Conservation (phyloP, 2,329 filamentous ascomycete species). For the Sordariomycetes sp. region DNA sequence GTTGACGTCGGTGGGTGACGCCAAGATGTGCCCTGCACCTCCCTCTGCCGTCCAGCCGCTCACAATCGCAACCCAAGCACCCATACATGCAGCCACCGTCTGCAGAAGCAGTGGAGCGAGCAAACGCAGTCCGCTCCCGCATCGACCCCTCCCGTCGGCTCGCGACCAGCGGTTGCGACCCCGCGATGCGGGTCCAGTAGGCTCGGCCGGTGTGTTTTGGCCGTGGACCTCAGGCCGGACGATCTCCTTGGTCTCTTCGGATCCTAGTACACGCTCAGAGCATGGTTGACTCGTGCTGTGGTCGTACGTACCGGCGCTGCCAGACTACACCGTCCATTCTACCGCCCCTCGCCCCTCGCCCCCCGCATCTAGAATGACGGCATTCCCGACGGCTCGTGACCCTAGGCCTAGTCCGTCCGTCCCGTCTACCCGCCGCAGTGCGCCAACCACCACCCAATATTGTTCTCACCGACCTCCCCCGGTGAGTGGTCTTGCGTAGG, state of each 20-base stretch:
- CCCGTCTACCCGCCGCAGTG: background rate
- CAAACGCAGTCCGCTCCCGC: background rate
- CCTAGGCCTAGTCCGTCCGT: background rate
- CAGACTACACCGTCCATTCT: background rate
- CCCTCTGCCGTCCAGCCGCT: background rate
- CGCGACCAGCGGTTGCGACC: background rate
- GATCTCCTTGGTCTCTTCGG: no score
- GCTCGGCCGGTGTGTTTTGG: no score
- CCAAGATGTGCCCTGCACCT: background rate
- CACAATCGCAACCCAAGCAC: no score
- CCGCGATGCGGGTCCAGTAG: background rate
- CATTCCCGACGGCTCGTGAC: background rate
- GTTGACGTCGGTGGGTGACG: slow-evolving; percentile 2
- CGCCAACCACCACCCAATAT: background rate
- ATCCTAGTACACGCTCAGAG: background rate
- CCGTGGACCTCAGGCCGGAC: no score
- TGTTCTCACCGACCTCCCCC: background rate
- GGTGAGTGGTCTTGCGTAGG: background rate
- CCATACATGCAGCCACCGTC: background rate
- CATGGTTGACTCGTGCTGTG: background rate
- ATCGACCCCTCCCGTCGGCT: background rate
- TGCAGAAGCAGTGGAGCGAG: background rate
- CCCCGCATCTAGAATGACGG: background rate
- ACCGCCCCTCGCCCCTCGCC: background rate
- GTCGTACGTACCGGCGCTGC: background rate